phyloP scores from a whole-genome alignment of 495 filamentous ascomycete species.

The Neurospora sp. region DNA sequence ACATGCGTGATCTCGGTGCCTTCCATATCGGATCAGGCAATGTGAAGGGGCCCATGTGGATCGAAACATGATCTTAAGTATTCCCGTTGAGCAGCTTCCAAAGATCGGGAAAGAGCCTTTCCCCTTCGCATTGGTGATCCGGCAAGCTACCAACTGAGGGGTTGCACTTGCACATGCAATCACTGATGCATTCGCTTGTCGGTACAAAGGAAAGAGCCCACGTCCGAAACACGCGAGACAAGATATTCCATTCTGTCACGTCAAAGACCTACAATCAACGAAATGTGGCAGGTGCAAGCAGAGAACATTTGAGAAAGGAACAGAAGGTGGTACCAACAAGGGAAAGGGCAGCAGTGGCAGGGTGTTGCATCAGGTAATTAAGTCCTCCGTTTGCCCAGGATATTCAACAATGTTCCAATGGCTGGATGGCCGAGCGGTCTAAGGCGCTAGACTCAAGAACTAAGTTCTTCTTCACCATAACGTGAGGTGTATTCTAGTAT shows the following conservation, averaged over 20 bases:
- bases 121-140: background rate
- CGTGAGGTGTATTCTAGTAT: background rate
- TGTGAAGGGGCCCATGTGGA: too few species aligned
- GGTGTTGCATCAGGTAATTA: background rate
- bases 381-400: fast-evolving
- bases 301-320: background rate
- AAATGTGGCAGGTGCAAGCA: background rate
- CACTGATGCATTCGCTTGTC: too few species aligned
- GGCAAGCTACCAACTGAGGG: background rate
- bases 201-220: background rate
- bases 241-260: background rate
- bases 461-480: conserved; percentile 1
- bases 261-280: background rate
- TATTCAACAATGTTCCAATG: background rate
- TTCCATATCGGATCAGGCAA: background rate
- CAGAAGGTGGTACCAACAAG: background rate
- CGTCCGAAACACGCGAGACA: background rate
- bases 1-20: background rate
- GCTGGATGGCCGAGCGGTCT: conserved; percentile 3
- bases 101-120: background rate
- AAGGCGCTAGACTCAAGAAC: conserved; percentile 2
- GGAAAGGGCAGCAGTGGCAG: background rate
- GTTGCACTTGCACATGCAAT: background rate
- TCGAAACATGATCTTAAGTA: too few species aligned
- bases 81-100: background rate